Base-by-base conservation (phyloP, 352 stramenopile genomes). In the Phytopythium sindhum region DNA sequence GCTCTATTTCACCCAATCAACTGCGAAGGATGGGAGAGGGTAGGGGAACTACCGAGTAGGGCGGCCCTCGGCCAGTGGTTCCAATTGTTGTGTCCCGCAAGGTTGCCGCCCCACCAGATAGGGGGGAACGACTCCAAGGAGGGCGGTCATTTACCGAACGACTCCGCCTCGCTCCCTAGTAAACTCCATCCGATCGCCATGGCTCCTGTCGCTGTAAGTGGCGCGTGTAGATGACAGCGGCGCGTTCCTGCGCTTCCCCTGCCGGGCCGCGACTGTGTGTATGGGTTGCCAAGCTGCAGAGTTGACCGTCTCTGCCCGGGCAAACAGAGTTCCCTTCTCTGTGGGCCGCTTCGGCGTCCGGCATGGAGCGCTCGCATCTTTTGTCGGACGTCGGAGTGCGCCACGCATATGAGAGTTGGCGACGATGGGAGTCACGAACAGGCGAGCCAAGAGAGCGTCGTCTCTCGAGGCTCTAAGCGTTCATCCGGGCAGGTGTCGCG, bases 261-360 rank as follows among this genome's bases (percentile, higher is more conserved):
- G 31, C 41, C 28, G 9, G 51, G 61, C 51, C 33, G n/a, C n/a
- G 55, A 65, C 54, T 29, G 65, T 60, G 63, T 74, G 68, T 73
- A 82, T 88, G 74, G 84, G 81, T 90, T 92, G 84, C 84, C 80
- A 78, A 89, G 84, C 84, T 93, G 84, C 81, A 91, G 84, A 93
- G 81, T 77, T 71, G 62, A 73, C 80, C 73, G 88, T 90, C 79
- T 93, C 80, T 91, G 82, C 80, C 85, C 80, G 81, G 80, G 84
- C 84, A 91, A 81, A 88, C 86, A 95, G 86, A 93, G 86, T 93
- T 89, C 73, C 80, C 78, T 93, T 95, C 83, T 93, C 83, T 95
- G 86, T 89, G 77, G 81, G 70, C 71, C 64, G 63, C 41, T 21
- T 50, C 53, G 12, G 15, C n/a, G 14, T 15, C 28, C 53, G 9